Evolutionary conservation across 2,329 filamentous ascomycete genomes (phyloP).

Genomic region (Botrytis hyacinthi): DNA sequence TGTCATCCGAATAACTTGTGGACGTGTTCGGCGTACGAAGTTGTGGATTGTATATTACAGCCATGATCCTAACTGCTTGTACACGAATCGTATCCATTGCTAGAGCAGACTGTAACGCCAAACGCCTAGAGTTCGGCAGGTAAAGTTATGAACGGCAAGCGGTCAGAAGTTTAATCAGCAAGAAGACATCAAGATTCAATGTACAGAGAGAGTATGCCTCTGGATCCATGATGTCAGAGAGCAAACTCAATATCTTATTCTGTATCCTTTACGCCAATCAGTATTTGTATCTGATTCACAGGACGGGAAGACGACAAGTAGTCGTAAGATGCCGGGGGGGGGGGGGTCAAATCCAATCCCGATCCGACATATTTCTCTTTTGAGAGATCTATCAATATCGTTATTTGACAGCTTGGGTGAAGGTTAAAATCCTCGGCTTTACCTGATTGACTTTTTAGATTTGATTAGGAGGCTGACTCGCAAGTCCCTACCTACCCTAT

Average conservation of each 20-base stretch:
- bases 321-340: too few species aligned
- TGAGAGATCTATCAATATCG: not conserved
- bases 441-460: not conserved
- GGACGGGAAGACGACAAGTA: not conserved
- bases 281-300: not conserved
- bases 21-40: not conserved
- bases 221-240: conserved; percentile 1
- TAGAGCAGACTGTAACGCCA: not conserved
- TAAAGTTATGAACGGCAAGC: not conserved
- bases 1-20: not conserved
- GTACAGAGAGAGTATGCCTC: not conserved
- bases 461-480: not conserved
- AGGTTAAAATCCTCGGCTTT: not conserved
- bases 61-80: conserved; percentile 9
- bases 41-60: not conserved
- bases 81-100: conserved; percentile 12
- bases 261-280: not conserved
- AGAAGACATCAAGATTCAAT: not conserved
- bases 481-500: not conserved
- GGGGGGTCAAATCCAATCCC: not conserved
- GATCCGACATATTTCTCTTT: not conserved
- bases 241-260: not conserved
- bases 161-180: not conserved
- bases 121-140: not conserved
- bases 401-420: not conserved